phyloP scores from a whole-genome alignment of 805 yeast species.

The Candida nemodendra region DNA sequence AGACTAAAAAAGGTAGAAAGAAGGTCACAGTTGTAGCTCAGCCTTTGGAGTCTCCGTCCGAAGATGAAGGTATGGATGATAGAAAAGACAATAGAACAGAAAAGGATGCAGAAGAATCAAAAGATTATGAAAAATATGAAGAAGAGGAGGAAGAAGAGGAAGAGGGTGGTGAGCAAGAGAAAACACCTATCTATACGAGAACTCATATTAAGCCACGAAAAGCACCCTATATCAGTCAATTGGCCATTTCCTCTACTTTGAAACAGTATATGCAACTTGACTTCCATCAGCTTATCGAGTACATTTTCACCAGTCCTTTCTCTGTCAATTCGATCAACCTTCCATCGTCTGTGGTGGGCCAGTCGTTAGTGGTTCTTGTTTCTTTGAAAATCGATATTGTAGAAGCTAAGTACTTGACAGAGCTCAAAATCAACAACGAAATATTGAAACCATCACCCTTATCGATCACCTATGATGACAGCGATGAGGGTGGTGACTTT shows the following conservation, averaged over 20 bases:
- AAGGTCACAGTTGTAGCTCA: conserved; percentile 7
- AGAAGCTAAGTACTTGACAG: conserved; percentile 38
- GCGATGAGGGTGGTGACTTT: conserved; percentile 21
- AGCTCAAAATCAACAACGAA: conserved; percentile 45
- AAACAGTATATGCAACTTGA: conserved; percentile 26
- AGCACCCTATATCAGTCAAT: conserved; percentile 36
- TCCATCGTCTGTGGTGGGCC: conserved; percentile 43
- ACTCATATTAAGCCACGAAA: conserved; percentile 9
- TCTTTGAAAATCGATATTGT: conserved; percentile 41
- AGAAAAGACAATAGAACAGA: conserved; percentile 11
- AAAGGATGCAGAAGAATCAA: conserved; percentile 9
- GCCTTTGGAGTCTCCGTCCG: conserved; percentile 4
- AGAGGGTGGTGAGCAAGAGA: conserved; percentile 8
- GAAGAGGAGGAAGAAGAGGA: conserved; percentile 8
- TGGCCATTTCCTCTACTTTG: conserved; percentile 35
- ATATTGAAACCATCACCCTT: conserved; percentile 42
- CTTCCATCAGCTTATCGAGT: conserved; percentile 25
- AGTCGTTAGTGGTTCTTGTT: conserved; percentile 44
- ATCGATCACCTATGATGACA: conserved; percentile 35
- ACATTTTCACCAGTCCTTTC: conserved; percentile 33
- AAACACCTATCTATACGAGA: conserved; percentile 6
- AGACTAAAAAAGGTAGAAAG: conserved; percentile 9
- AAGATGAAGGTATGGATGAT: conserved; percentile 3
- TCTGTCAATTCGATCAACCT: conserved; percentile 44
- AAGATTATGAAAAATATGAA: conserved; percentile 8